Evolutionary conservation across 352 stramenopile species (phyloP).

Genomic region (Phytophthora citricola): DNA sequence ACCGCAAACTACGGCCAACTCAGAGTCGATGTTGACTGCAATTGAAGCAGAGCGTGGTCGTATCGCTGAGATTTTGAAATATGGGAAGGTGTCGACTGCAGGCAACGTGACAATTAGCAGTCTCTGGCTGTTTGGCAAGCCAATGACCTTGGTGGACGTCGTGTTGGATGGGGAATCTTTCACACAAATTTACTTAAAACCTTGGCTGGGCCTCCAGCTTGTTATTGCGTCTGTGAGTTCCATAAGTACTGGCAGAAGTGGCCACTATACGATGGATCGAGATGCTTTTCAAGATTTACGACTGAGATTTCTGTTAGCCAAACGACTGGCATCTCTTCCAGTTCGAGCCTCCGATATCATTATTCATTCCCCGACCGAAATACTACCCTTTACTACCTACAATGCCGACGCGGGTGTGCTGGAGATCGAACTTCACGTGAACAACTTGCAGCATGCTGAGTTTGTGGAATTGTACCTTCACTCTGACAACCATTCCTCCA

Average conservation of each 20-base stretch:
- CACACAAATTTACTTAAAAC: slow-evolving; percentile 30
- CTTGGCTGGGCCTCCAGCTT: slow-evolving; percentile 33
- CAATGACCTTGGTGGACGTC: slow-evolving; percentile 32
- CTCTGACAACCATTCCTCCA: neutral
- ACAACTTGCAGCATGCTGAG: slow-evolving; percentile 4
- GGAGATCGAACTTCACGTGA: slow-evolving; percentile 29
- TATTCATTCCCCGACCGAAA: slow-evolving; percentile 8
- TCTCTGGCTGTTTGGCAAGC: slow-evolving; percentile 21
- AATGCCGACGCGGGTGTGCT: slow-evolving; percentile 16
- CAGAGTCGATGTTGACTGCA: slow-evolving; percentile 6
- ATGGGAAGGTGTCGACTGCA: slow-evolving; percentile 3
- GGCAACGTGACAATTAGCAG: slow-evolving; percentile 17
- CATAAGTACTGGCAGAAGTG: slow-evolving; percentile 1
- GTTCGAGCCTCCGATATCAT: slow-evolving; percentile 26
- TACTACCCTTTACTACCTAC: slow-evolving; percentile 17
- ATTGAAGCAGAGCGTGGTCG: slow-evolving; percentile 31
- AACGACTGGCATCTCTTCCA: slow-evolving; percentile 5
- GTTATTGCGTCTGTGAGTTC: slow-evolving; percentile 14
- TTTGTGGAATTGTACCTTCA: slow-evolving; percentile 9
- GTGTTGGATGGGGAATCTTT: slow-evolving; percentile 33
- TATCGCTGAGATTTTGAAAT: slow-evolving; percentile 21
- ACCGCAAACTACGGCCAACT: slow-evolving; percentile 11
- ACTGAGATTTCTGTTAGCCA: slow-evolving; percentile 20
- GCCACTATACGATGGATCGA: slow-evolving; percentile 17
- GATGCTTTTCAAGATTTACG: slow-evolving; percentile 27